A percentile compares a stretch with the other conserved stretches of the same genome.
phyloP scores from a whole-genome alignment of 306 rosid species.

The Lathyrus aphaca region DNA sequence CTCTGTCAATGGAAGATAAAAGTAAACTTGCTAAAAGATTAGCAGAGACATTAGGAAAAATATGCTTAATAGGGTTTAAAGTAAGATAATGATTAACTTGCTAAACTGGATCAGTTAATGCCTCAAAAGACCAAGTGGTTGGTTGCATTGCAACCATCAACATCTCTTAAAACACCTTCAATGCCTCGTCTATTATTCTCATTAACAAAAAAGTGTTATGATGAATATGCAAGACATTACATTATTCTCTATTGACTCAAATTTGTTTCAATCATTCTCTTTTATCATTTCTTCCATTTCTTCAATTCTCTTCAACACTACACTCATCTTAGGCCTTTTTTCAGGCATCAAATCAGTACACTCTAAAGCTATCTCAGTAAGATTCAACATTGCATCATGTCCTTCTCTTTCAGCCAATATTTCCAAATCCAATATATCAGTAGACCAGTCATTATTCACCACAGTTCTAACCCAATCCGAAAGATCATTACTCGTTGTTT shows the following conservation, averaged over 20 bases:
- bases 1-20: no score
- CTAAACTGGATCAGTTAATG: no score
- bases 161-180: no score
- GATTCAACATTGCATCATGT: conserved; percentile 64
- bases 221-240: conserved; percentile 1
- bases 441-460: conserved; percentile 76
- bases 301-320: conserved; percentile 56
- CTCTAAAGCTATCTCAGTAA: conserved; percentile 67
- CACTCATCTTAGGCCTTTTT: conserved; percentile 62
- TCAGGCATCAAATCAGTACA: conserved; percentile 62
- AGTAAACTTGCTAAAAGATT: no score
- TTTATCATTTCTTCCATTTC: conserved; percentile 50
- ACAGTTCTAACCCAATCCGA: conserved; percentile 73
- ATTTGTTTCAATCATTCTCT: conserved; percentile 43
- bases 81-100: no score
- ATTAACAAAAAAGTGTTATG: not conserved
- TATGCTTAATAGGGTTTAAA: no score
- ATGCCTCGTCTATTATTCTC: no score
- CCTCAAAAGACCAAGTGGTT: no score
- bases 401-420: conserved; percentile 61
- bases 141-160: no score
- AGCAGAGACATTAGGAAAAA: no score
- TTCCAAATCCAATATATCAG: conserved; percentile 69
- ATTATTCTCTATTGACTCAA: not conserved
- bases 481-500: conserved; percentile 46